phyloP scores from a whole-genome alignment of 371 early-diverging fungal genomes.

The Lichtheimia ramosa region DNA sequence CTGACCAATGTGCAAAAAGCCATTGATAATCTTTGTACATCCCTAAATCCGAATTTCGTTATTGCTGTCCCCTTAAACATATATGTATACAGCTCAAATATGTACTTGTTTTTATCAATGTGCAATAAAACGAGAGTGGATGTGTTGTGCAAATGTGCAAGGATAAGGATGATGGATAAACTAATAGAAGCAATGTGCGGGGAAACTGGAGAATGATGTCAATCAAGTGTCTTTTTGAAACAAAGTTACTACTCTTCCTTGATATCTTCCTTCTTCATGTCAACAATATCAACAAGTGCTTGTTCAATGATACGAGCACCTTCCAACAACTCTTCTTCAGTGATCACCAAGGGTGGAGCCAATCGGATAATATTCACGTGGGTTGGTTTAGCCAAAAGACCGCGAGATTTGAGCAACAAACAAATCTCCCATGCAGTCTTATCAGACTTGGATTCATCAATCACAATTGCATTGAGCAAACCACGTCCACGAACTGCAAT shows the following conservation, averaged over 20 bases:
- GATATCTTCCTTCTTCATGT: slow-evolving; percentile 53
- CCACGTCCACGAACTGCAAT: slow-evolving; percentile 88
- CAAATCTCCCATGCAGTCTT: slow-evolving; percentile 98
- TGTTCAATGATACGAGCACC: slow-evolving; percentile 83
- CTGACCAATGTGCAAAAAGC: no score
- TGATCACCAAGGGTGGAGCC: slow-evolving; percentile 94
- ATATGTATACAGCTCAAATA: no score
- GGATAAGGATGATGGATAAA: no score
- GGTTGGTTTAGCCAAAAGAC: slow-evolving; percentile 97
- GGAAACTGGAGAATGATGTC: slow-evolving; percentile 46
- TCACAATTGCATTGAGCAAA: slow-evolving; percentile 94
- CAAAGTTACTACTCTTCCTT: no score
- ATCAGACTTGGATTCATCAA: slow-evolving; percentile 80
- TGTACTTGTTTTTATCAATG: no score
- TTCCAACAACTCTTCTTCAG: slow-evolving; percentile 81
- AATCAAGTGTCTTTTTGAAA: slow-evolving; percentile 38
- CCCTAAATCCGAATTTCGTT: no score
- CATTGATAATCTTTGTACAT: no score
- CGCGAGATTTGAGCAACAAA: slow-evolving; percentile 87
- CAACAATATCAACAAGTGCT: slow-evolving; percentile 68
- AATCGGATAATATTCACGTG: slow-evolving; percentile 97
- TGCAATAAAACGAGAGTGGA: no score
- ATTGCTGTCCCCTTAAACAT: no score
- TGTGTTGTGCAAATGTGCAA: no score
- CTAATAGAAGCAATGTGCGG: slow-evolving; percentile 33